Evolutionary conservation across 306 rosid genomes (phyloP), one percentile per base, ranked within the genome.

Genomic region (Sophora flavescens): DNA sequence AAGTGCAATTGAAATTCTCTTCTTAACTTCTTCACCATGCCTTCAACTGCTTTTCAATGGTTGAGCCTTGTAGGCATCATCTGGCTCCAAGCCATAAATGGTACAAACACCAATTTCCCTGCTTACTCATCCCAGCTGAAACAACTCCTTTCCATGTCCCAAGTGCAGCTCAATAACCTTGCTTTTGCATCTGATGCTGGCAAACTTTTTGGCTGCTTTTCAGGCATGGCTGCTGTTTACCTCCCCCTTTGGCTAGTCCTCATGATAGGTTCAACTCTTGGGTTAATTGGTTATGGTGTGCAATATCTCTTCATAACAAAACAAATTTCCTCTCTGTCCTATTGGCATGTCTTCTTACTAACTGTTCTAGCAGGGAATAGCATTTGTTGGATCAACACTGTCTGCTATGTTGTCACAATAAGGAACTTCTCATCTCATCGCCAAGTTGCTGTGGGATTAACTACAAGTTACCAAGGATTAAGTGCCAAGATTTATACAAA

Each of bases 121-220:
- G 91, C 95, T 3, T 93, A 93, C 72, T 93, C 98, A 2, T 85
- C 98, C 2, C 93, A 91, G 48, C 86, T 93, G 22, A 93, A 88
- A 42, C 77, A 74, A 4, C 82, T 79, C 38, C 91, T 89, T 75
- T 83, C 90, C 60, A 74, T 93, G 6, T 89, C 98, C 22, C 98
- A 93, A 35, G 14, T 93, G 6, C 88, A 91, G 68, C 92, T 93
- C 87, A 93, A 93, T 71, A 93, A 85, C 84, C 91, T 93, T 32
- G 98, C 94, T 50, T 93, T 91, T n/a, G 98, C 98, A 70, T 93
- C 98, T 5, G 98, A 93, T 8, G 95, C 96, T 0, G 98, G 98
- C 2, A 93, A 93, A 62, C 87, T 93, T 8, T 63, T 93, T 2
- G 98, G 95, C 22, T 90, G 82, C 67, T 58, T 91, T 33, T 79